A percentile compares a stretch with the other conserved stretches of the same genome.
These are phyloP conservation scores for Collybia nuda DNA, from an alignment of 768 basidiomycete species.

Conservation along the genomic window DNA sequence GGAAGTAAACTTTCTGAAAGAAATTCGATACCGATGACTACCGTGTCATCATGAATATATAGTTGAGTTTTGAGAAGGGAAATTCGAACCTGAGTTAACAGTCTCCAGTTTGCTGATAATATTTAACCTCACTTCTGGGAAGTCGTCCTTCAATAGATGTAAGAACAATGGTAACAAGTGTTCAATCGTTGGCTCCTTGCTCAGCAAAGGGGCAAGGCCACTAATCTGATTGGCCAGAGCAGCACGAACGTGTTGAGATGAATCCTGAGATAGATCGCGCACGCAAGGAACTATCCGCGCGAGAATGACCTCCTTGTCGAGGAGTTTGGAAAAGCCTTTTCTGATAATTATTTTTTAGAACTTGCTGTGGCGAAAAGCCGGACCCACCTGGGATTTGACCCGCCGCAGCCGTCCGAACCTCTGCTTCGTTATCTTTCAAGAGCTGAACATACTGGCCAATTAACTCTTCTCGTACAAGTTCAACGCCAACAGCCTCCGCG, in stretches of 20 bases:
- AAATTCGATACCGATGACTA: slow-evolving; percentile 97
- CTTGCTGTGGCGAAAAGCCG: slow-evolving; percentile 2
- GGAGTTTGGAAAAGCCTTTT: slow-evolving; percentile 88
- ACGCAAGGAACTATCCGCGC: slow-evolving; percentile 93
- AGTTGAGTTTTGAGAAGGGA: slow-evolving; percentile 14
- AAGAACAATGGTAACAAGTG: slow-evolving; percentile 96
- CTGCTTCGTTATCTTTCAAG: slow-evolving; percentile 97
- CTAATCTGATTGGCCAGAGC: slow-evolving; percentile 95
- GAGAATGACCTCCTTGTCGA: slow-evolving; percentile 93
- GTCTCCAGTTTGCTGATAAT: slow-evolving; percentile 98
- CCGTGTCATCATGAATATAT: slow-evolving; percentile 1
- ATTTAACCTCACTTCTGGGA: slow-evolving; percentile 95
- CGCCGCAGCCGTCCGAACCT: slow-evolving; percentile 94
- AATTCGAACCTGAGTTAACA: slow-evolving; percentile 79
- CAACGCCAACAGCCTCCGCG: slow-evolving; percentile 85
- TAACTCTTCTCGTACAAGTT: slow-evolving; percentile 91
- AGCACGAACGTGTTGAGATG: slow-evolving; percentile 95
- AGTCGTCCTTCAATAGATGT: slow-evolving; percentile 96
- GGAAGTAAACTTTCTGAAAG: slow-evolving; percentile 94
- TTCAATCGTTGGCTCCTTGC: slow-evolving; percentile 92
- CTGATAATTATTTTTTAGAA: slow-evolving; percentile 2
- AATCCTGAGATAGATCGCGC: slow-evolving; percentile 88
- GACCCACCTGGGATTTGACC: slow-evolving; percentile 91
- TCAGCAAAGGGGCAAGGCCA: slow-evolving; percentile 92
- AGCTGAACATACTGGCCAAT: slow-evolving; percentile 91